phyloP scores from a whole-genome alignment of 164 flowering plant genomes.

The Litsea cubeba region DNA sequence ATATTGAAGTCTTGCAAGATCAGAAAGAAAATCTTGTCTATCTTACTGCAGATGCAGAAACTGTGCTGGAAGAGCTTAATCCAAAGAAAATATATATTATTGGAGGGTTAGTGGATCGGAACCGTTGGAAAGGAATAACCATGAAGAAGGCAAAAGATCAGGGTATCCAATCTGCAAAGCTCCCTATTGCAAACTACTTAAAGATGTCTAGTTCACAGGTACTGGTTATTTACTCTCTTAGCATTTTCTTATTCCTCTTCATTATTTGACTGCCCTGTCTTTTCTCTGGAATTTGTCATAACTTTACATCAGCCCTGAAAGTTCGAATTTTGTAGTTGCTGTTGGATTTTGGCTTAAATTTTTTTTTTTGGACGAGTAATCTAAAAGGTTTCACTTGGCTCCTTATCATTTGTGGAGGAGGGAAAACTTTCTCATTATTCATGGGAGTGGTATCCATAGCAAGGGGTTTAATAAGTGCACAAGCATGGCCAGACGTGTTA shows the following conservation, averaged over 20 bases:
- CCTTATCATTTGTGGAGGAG: not conserved
- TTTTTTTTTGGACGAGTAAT: not conserved
- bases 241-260: not conserved
- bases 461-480: not conserved
- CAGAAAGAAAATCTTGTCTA: slow-evolving; percentile 77
- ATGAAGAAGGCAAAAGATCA: slow-evolving; percentile 87
- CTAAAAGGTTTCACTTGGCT: not conserved
- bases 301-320: too few relatives aligned
- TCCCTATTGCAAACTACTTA: slow-evolving; percentile 79
- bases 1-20: slow-evolving; percentile 70
- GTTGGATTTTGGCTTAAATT: not conserved
- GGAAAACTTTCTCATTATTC: not conserved
- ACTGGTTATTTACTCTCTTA: not conserved
- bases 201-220: slow-evolving; percentile 98
- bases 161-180: slow-evolving; percentile 83
- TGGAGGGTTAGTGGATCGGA: slow-evolving; percentile 94
- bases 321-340: not conserved
- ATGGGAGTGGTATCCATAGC: not conserved
- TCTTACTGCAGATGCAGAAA: slow-evolving; percentile 89
- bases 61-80: slow-evolving; percentile 66
- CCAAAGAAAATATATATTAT: slow-evolving; percentile 63
- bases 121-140: slow-evolving; percentile 92
- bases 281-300: not conserved
- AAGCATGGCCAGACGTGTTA: not conserved
- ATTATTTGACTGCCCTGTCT: not conserved